A percentile compares a stretch with the other conserved stretches of the same genome.
phyloP scores from a whole-genome alignment of 805 yeast species.

The Yarrowia hollandica region DNA sequence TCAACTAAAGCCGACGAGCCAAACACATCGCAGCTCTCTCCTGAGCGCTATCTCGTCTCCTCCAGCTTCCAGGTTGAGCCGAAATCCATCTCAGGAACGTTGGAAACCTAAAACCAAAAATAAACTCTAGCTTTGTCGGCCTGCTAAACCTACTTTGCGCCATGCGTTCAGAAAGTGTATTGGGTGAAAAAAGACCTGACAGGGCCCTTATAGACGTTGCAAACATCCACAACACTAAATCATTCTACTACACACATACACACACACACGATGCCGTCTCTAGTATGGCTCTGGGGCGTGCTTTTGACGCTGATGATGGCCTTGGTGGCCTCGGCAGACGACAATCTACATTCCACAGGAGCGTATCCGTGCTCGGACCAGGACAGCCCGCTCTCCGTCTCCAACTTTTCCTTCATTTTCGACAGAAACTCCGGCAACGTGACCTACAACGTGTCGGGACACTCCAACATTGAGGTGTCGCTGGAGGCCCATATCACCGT shows the following conservation, averaged over 20 bases:
- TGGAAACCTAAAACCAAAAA: neutral
- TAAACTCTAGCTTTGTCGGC: neutral
- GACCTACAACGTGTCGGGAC: conserved; percentile 17
- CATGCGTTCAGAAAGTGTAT: conserved; percentile 1
- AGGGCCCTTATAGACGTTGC: neutral
- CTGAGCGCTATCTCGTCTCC: too few relatives aligned
- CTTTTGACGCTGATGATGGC: neutral
- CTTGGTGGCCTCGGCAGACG: neutral
- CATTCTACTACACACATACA: neutral
- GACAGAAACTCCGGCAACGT: conserved; percentile 19
- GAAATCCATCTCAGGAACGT: neutral
- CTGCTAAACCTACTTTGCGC: neutral
- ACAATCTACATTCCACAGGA: conserved; percentile 26
- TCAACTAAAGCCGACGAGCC: too few relatives aligned
- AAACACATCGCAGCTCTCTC: too few relatives aligned
- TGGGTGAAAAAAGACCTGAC: neutral
- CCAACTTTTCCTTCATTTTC: conserved; percentile 23
- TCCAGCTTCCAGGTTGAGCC: too few relatives aligned
- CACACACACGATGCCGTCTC: neutral
- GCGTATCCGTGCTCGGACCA: conserved; percentile 24
- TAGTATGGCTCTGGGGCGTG: conserved; percentile 7
- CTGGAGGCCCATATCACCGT: conserved; percentile 33
- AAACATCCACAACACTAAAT: too few relatives aligned
- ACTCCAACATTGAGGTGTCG: conserved; percentile 25
- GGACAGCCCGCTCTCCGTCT: conserved; percentile 7